phyloP scores from a whole-genome alignment of 2,329 filamentous ascomycete species.

The Trichoderma hamatum region DNA sequence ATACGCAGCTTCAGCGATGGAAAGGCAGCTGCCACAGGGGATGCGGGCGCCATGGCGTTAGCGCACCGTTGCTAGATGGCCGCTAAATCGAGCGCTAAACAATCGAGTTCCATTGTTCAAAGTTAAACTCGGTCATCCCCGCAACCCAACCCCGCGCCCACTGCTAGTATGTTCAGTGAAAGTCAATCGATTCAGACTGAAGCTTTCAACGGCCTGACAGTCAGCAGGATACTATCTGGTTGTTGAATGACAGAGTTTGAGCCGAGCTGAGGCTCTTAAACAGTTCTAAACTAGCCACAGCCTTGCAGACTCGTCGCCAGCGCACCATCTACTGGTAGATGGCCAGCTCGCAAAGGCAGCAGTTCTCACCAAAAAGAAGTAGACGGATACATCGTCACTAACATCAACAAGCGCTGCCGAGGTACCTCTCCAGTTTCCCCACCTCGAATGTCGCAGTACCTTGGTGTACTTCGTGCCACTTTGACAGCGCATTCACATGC shows the following conservation, averaged over 20 bases:
- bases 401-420: neutral
- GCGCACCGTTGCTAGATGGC: neutral
- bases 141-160: neutral
- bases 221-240: neutral
- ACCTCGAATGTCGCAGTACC: neutral
- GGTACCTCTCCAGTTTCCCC: neutral
- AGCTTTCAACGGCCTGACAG: neutral
- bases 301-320: too few species aligned
- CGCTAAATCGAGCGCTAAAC: neutral
- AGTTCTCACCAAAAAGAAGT: neutral
- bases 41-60: neutral
- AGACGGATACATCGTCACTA: neutral
- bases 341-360: too few species aligned
- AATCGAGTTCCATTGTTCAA: neutral
- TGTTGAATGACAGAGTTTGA: neutral
- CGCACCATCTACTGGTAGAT: too few species aligned
- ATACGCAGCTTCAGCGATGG: neutral
- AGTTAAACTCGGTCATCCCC: neutral
- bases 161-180: too few species aligned
- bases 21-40: neutral
- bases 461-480: neutral
- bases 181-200: neutral
- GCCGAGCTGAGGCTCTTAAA: too few species aligned
- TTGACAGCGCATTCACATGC: conserved; percentile 4
- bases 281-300: too few species aligned